Evolutionary conservation across 352 stramenopile genomes (phyloP), one percentile per base, ranked within the genome.

Genomic region (Phytophthora sp.): DNA sequence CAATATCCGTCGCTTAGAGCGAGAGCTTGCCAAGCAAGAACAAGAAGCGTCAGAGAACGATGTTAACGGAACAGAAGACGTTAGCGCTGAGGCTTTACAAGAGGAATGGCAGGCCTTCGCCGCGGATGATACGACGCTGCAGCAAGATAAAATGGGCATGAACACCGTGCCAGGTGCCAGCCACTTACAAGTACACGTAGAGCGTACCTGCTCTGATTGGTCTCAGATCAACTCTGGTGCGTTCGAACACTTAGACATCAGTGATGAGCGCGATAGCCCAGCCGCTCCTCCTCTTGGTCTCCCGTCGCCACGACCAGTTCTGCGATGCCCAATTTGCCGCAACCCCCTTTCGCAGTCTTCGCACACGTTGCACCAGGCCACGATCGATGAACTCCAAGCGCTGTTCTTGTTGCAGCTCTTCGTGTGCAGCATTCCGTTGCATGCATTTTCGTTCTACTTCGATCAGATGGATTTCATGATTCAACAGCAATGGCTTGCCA

Each of bases 361-460:
- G 15, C 39, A 51, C 17, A 4, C 21, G 9, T 3, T 45, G 9
- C 23, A 21, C 20, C 28, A 30, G 12, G 24, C 52, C 8, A 54
- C 31, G 23, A 48, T 46, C 8, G 53, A 48, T 12, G 8, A 26
- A 7, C 18, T 61, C 8, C 30, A 46, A 8, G 2, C 21, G 17
- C 18, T 61, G 53, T 20, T 54, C 11, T 1, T 61, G 13, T n/a
- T 61, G 2, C 53, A 38, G 13, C 5, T 39, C 12, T 61, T 54
- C 11, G 12, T 54, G 41, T 1, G 42, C 24, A 46, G 15, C 2
- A 34, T 32, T 0, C 31, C 41, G 26, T 6, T 45, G 26, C 32
- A 41, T 11, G 41, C n/a, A 13, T 61, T 53, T 13, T 53, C 53
- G 4, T 61, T 61, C 26, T 52, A 39, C 32, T 54, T 61, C 24